phyloP scores from a whole-genome alignment of 768 basidiomycete species.

The Lactarius sanguifluus region DNA sequence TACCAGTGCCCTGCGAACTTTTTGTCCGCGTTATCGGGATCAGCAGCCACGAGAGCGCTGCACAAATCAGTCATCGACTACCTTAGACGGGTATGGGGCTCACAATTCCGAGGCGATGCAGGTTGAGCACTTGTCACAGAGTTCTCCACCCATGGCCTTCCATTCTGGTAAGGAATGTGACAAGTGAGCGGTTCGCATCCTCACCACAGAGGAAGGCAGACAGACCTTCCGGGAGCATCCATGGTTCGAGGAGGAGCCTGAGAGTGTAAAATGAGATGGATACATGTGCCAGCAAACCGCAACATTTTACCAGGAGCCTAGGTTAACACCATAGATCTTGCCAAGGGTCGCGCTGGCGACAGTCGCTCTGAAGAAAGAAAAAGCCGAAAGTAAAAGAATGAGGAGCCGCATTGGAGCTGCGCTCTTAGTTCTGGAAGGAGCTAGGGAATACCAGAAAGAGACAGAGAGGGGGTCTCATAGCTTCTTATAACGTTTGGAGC shows the following conservation, averaged over 20 bases:
- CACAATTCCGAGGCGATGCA: constrained; percentile 74
- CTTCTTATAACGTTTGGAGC: not conserved
- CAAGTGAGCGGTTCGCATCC: not conserved
- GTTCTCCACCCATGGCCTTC: constrained; percentile 69
- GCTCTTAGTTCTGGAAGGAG: not conserved
- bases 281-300: constrained; percentile 1
- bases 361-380: not conserved
- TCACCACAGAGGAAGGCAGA: not conserved
- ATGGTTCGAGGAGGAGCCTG: constrained; percentile 76
- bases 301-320: constrained; percentile 56
- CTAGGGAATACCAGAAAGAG: not conserved
- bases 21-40: constrained; percentile 55
- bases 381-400: constrained; percentile 5
- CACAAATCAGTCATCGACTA: constrained; percentile 1
- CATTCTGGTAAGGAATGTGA: constrained; percentile 48
- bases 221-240: constrained; percentile 74
- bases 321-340: constrained; percentile 71
- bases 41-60: constrained; percentile 61
- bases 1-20: constrained; percentile 64
- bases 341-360: constrained; percentile 25
- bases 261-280: constrained; percentile 1
- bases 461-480: not conserved
- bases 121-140: constrained; percentile 54
- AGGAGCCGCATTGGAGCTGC: constrained; percentile 12
- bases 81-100: constrained; percentile 54